Conservation (phyloP, 371 early-diverging fungal genomes). For the Mortierella sp. region DNA sequence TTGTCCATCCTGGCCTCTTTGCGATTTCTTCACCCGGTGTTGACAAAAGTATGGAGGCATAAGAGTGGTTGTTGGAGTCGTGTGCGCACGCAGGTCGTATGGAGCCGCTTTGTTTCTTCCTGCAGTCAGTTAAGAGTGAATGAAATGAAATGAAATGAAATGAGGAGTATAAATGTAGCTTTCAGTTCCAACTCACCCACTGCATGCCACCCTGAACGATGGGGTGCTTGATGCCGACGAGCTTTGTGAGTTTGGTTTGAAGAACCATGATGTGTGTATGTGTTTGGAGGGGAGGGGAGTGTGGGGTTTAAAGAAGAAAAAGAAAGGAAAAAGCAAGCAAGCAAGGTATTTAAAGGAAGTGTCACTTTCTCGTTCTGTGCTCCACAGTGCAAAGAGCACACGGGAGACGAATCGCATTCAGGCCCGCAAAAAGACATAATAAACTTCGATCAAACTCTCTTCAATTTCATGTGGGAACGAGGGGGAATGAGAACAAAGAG, state of each 20-base stretch:
- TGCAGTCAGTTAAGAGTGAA: not conserved
- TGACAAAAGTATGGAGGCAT: not conserved
- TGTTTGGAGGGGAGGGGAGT: slow-evolving; percentile 22
- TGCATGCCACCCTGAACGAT: slow-evolving; percentile 69
- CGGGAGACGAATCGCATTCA: slow-evolving; percentile 29
- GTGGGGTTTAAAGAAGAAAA: slow-evolving; percentile 14
- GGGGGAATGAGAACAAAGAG: not conserved
- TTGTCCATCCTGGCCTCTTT: not conserved
- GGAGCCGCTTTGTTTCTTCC: not conserved
- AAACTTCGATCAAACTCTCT: not conserved
- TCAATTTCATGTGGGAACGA: slow-evolving; percentile 1
- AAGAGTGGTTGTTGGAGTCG: not conserved
- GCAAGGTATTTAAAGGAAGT: not conserved
- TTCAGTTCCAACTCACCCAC: slow-evolving; percentile 40
- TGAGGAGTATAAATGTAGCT: too few species aligned
- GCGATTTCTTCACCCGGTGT: not conserved
- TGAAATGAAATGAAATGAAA: not conserved
- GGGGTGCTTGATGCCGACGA: slow-evolving; percentile 80
- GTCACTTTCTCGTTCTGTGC: not conserved
- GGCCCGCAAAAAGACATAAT: slow-evolving; percentile 6
- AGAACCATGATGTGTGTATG: slow-evolving; percentile 63
- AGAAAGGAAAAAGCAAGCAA: not conserved
- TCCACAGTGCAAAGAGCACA: not conserved
- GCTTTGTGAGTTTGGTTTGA: slow-evolving; percentile 73
- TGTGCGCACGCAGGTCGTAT: not conserved